phyloP scores from a whole-genome alignment of 495 filamentous ascomycete species.

The Corynascus novoguineensis region DNA sequence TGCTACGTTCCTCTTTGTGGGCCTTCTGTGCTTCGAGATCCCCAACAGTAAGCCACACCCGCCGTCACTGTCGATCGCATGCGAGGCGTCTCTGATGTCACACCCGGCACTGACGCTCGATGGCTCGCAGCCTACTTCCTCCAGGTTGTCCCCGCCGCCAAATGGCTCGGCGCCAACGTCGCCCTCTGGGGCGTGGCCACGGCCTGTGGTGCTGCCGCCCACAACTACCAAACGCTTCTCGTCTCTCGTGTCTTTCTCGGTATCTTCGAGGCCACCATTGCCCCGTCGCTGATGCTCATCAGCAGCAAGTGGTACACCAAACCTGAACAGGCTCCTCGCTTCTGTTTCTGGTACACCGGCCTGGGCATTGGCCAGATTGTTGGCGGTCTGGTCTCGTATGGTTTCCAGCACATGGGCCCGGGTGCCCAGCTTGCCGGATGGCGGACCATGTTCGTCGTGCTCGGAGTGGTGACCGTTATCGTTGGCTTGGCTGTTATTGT shows the following conservation, averaged over 20 bases:
- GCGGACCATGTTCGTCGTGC: conserved; percentile 57
- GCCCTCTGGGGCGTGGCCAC: conserved; percentile 46
- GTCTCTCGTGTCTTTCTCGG: conserved; percentile 53
- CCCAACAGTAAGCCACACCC: conserved; percentile 27
- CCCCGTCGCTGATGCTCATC: conserved; percentile 53
- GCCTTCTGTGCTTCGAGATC: conserved; percentile 30
- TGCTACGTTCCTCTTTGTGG: conserved; percentile 35
- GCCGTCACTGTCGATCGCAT: conserved; percentile 6
- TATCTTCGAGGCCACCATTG: conserved; percentile 58
- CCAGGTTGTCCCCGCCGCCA: conserved; percentile 50
- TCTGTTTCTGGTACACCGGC: conserved; percentile 60
- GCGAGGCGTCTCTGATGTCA: not conserved
- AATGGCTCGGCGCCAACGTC: conserved; percentile 53
- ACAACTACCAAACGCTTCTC: conserved; percentile 32
- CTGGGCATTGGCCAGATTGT: conserved; percentile 58
- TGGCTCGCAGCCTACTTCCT: conserved; percentile 36
- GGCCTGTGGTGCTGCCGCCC: conserved; percentile 33
- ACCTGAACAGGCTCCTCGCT: conserved; percentile 54
- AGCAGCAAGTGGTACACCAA: conserved; percentile 57
- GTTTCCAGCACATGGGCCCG: conserved; percentile 50
- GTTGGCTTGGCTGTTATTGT: conserved; percentile 42
- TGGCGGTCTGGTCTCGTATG: conserved; percentile 56
- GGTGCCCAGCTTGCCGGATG: conserved; percentile 47
- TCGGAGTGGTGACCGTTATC: conserved; percentile 51
- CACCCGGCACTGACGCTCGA: not conserved